Conservation (phyloP, 441 rosid genomes). For the Corymbia calophylla region DNA sequence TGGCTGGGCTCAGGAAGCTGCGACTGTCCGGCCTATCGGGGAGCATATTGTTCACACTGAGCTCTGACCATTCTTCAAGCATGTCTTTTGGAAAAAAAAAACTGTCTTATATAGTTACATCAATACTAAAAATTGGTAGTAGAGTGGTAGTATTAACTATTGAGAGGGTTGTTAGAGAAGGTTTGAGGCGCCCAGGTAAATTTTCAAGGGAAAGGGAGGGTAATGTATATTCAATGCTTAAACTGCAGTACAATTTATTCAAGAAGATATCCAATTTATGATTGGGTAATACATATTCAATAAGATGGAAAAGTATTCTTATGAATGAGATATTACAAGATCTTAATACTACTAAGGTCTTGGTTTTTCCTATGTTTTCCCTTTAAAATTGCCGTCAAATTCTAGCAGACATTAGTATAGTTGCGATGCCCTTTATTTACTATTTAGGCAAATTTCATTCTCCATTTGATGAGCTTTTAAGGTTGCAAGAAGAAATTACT, state of each 20-base stretch:
- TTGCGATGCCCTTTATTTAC: background rate
- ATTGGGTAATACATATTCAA: background rate
- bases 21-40: background rate
- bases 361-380: background rate
- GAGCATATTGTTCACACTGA: slow-evolving; percentile 48
- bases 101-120: background rate
- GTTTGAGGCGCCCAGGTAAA: slow-evolving; percentile 16
- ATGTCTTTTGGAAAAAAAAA: background rate
- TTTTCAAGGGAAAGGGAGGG: slow-evolving; percentile 13
- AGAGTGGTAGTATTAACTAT: slow-evolving; percentile 2
- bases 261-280: background rate
- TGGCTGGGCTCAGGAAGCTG: slow-evolving; percentile 3
- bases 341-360: background rate
- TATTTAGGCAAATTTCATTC: background rate
- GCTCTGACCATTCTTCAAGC: slow-evolving; percentile 29
- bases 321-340: background rate
- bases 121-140: background rate
- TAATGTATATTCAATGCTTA: background rate
- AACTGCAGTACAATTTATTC: background rate
- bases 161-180: slow-evolving; percentile 23
- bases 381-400: background rate
- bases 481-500: background rate
- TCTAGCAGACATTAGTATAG: background rate
- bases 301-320: background rate
- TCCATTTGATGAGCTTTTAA: background rate